Evolutionary conservation across 192 early-diverging fungal genomes (phyloP).

Genomic region (Entomortierella lignicola): DNA sequence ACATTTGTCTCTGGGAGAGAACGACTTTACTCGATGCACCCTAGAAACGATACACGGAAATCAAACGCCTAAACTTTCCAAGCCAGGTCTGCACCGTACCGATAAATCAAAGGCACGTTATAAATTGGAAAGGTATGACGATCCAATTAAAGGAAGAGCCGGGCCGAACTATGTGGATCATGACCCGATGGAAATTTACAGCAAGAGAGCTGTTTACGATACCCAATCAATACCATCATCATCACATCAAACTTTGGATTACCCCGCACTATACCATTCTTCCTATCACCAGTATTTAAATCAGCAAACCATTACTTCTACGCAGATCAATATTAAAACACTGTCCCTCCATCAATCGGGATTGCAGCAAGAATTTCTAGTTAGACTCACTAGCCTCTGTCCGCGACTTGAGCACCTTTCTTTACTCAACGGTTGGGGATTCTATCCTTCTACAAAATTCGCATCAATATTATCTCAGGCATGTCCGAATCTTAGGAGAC

Average conservation of each 20-base stretch:
- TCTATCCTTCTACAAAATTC: conserved; percentile 40
- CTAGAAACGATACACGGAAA: conserved; percentile 5
- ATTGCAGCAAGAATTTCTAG: conserved; percentile 38
- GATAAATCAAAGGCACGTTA: background rate
- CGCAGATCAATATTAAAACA: conserved; percentile 10
- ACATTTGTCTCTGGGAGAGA: conserved; percentile 34
- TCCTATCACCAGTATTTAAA: no score
- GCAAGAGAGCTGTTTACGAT: conserved; percentile 17
- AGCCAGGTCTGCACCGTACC: background rate
- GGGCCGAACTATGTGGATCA: conserved; percentile 5
- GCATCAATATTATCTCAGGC: conserved; percentile 10
- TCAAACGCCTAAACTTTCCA: background rate
- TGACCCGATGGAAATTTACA: conserved; percentile 13
- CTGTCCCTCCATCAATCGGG: conserved; percentile 32
- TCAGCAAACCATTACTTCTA: no score
- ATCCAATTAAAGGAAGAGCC: conserved; percentile 33
- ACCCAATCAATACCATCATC: background rate
- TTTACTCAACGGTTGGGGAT: conserved; percentile 36
- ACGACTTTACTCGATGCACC: conserved; percentile 41
- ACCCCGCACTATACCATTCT: no score
- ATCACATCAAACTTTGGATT: no score
- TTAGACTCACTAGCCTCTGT: conserved; percentile 26
- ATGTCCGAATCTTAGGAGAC: conserved; percentile 20
- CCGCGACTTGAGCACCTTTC: conserved; percentile 37
- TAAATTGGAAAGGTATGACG: conserved; percentile 23